A percentile compares a stretch with the other conserved stretches of the same genome.
Evolutionary conservation across 768 basidiomycete genomes (phyloP).

Genomic region (Coprinopsis strossmayeri): DNA sequence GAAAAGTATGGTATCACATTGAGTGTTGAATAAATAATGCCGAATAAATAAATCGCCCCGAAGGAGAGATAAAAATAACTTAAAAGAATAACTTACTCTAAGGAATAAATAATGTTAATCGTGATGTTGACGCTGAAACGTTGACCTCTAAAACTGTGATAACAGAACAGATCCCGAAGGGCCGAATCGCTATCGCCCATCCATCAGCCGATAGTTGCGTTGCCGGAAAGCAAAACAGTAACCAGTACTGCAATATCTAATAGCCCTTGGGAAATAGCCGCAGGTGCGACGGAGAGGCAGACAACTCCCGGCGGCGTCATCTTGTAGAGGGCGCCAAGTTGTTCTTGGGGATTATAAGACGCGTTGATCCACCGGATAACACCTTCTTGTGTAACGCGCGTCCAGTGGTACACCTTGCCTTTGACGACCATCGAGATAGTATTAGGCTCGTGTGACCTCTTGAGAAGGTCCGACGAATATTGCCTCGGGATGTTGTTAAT

Average conservation of each 20-base stretch:
- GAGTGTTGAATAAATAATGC: no score
- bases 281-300: constrained; percentile 9
- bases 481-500: constrained; percentile 7
- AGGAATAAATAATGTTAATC: no score
- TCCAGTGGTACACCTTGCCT: constrained; percentile 6
- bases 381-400: constrained; percentile 4
- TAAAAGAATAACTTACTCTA: no score
- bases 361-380: constrained; percentile 5
- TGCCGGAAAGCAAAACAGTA: constrained; percentile 10
- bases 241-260: constrained; percentile 13
- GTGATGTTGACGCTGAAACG: no score
- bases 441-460: not conserved
- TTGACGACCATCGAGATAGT: constrained; percentile 1
- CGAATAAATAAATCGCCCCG: no score
- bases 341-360: constrained; percentile 6
- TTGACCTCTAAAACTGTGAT: no score
- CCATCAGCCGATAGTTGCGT: not conserved
- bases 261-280: constrained; percentile 11
- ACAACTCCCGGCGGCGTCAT: constrained; percentile 1
- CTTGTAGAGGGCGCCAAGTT: constrained; percentile 2
- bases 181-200: no score
- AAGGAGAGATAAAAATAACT: no score
- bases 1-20: no score
- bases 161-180: no score
- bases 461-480: constrained; percentile 5